Base-by-base conservation (phyloP, 2,329 filamentous ascomycete species). In the Hymenoscyphus infarciens region DNA sequence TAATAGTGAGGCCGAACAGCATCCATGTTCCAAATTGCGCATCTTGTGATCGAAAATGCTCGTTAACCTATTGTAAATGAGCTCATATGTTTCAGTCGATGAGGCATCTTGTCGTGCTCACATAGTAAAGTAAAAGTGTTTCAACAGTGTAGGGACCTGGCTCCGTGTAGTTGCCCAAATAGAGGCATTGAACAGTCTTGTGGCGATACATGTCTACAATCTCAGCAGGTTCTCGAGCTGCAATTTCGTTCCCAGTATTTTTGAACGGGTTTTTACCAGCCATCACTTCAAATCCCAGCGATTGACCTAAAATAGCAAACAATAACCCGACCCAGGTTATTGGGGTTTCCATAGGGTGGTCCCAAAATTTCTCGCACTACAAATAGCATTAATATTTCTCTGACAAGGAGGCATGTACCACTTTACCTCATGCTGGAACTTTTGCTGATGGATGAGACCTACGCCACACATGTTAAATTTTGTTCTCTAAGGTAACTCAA, bases 1-100 rank as follows among this genome's bases (percentile, higher is more conserved):
- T 79, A 53, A 85, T 75, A 42, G 79, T 75, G 2, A 83, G 77
- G 3, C 79, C 78, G 0, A 78, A 79, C 16, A 86, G 72, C 57
- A 86, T 72, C 71, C 84, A 86, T 69, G 78, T 80, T 65, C 80
- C 81, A 74, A 82, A 81, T 69, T 84, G 81, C 15, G 78, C 77
- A 22, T 78, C 77, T n/a, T 79, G 76, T 69, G 78, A 81, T 58
- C 78, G 74, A 33, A 84, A 69, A 66, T 84, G 83, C 63, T 83
- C 79, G 1, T 78, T 76, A 66, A 85, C 79, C 45, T 52, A 25
- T 52, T 52, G 19, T 15, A 52, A 22, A 25, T 52, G 4, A 52
- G 45, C 19, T 52, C 8, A 49, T 7, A 52, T 52, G 8, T 52
- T 52, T 52, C 45, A 52, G 19, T 52, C 19, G 45, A 52, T 25